phyloP scores from a whole-genome alignment of 495 filamentous ascomycete genomes.

The Trichoderma virens region DNA sequence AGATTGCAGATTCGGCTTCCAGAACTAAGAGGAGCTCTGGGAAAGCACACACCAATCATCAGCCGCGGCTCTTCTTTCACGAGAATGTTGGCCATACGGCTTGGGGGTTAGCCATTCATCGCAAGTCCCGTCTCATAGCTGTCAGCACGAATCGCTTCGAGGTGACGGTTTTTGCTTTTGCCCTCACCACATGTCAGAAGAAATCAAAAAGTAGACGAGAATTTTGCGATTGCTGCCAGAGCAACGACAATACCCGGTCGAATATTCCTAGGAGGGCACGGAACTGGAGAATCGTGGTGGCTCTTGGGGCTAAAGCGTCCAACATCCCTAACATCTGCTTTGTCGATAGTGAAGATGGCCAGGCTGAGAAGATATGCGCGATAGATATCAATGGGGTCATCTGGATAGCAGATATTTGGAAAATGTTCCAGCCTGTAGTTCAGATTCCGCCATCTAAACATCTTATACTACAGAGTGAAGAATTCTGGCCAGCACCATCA shows the following conservation, averaged over 20 bases:
- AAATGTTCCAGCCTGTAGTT: constrained; percentile 12
- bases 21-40: constrained; percentile 10
- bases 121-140: constrained; percentile 68
- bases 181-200: constrained; percentile 33
- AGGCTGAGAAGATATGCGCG: constrained; percentile 59
- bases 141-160: constrained; percentile 64
- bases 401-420: constrained; percentile 62
- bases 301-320: constrained; percentile 21
- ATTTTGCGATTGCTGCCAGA: constrained; percentile 15
- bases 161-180: constrained; percentile 69
- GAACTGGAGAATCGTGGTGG: constrained; percentile 35
- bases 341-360: constrained; percentile 54
- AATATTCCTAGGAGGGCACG: constrained; percentile 26
- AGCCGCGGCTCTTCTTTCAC: constrained; percentile 49
- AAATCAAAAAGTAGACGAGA: constrained; percentile 19
- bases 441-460: neutral
- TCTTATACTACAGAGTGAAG: neutral
- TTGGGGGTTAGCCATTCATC: constrained; percentile 86
- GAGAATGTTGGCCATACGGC: constrained; percentile 69
- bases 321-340: constrained; percentile 83
- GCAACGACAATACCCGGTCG: constrained; percentile 19
- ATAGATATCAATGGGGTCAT: constrained; percentile 63
- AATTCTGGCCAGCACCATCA: neutral
- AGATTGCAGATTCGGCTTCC: constrained; percentile 25
- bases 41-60: neutral